Percentiles rank a stretch among this genome's conserved stretches.
These are phyloP conservation scores for Peniophora sp. DNA, from an alignment of 1,284 basidiomycete genomes.

Conservation along the genomic window DNA sequence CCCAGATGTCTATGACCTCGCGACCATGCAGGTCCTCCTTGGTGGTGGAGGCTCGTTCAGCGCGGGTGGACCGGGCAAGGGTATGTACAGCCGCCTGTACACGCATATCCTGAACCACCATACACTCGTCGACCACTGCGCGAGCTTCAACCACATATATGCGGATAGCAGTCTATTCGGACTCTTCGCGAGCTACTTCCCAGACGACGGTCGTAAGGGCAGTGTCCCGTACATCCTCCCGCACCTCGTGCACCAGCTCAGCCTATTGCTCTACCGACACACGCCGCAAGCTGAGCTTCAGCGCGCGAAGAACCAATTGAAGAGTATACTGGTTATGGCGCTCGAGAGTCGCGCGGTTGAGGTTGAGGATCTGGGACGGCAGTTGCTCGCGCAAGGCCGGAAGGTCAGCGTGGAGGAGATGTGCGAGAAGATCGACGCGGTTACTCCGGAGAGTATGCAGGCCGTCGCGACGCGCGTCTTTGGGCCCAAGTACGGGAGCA, in stretches of 20 bases:
- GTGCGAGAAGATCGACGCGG: constrained; percentile 82
- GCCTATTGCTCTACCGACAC: constrained; percentile 59
- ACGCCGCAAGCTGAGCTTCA: constrained; percentile 67
- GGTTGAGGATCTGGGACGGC: constrained; percentile 83
- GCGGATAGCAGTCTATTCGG: constrained; percentile 93
- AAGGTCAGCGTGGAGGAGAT: constrained; percentile 88
- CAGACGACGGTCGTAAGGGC: constrained; percentile 46
- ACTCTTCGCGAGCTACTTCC: constrained; percentile 85
- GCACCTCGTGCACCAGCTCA: constrained; percentile 82
- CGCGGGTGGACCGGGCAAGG: constrained; percentile 95
- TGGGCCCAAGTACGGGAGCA: constrained; percentile 49
- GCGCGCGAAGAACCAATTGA: constrained; percentile 94
- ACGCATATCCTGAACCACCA: constrained; percentile 96
- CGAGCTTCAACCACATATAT: constrained; percentile 98
- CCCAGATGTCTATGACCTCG: constrained; percentile 90
- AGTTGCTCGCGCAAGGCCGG: constrained; percentile 85
- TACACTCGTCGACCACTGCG: constrained; percentile 91
- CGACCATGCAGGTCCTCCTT: constrained; percentile 91
- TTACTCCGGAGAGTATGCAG: constrained; percentile 65
- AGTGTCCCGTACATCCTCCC: constrained; percentile 72
- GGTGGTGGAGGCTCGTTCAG: constrained; percentile 96
- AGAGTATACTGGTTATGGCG: constrained; percentile 92
- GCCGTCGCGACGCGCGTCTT: constrained; percentile 73
- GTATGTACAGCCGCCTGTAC: constrained; percentile 97
- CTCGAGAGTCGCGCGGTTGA: constrained; percentile 88